Conservation (phyloP, 2,329 filamentous ascomycete species). For the Pyrenophora teres region DNA sequence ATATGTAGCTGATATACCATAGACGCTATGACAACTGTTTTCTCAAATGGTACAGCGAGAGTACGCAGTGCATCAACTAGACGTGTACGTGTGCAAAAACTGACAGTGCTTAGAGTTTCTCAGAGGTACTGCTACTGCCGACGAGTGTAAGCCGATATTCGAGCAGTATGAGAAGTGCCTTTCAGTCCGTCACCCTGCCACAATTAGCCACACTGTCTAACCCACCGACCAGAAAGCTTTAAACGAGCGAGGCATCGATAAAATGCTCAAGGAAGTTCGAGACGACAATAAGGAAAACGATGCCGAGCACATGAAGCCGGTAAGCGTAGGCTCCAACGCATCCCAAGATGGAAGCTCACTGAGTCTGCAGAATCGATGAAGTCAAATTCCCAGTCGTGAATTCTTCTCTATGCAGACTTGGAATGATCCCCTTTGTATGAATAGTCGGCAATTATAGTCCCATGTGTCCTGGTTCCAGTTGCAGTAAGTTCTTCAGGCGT, state of each 20-base stretch:
- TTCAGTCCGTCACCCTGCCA: slow-evolving; percentile 62
- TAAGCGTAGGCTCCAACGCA: slow-evolving; percentile 12
- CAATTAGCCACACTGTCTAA: slow-evolving; percentile 8
- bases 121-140: slow-evolving; percentile 77
- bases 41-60: slow-evolving; percentile 99
- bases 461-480: background rate
- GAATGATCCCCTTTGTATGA: background rate
- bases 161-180: slow-evolving; percentile 87
- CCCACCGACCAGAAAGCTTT: slow-evolving; percentile 69
- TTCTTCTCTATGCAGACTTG: background rate
- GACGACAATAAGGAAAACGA: slow-evolving; percentile 91
- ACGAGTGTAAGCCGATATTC: slow-evolving; percentile 86
- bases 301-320: slow-evolving; percentile 62
- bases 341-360: background rate
- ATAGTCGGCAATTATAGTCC: no score
- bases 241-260: slow-evolving; percentile 88
- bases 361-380: slow-evolving; percentile 9
- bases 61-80: slow-evolving; percentile 58
- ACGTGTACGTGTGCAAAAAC: background rate
- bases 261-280: slow-evolving; percentile 86
- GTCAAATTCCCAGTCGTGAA: background rate
- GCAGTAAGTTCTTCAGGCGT: background rate
- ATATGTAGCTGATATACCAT: background rate
- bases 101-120: slow-evolving; percentile 71
- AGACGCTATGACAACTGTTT: slow-evolving; percentile 98